Evolutionary conservation across 352 stramenopile genomes (phyloP).

Genomic region (Globisporangium spiculum): DNA sequence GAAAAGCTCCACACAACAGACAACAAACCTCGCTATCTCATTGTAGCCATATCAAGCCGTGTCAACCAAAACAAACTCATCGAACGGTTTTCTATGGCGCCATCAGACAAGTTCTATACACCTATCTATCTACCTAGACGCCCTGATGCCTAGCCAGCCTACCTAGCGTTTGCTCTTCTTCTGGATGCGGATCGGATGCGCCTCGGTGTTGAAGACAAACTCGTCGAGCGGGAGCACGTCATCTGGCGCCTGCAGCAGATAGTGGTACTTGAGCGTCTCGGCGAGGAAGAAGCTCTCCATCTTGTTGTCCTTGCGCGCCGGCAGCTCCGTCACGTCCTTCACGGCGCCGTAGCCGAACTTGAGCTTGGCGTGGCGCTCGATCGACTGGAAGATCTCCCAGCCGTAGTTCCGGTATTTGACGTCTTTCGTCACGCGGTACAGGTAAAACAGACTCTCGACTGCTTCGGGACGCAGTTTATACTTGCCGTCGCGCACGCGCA

Average conservation of each 20-base stretch:
- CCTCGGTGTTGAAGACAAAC: constrained; percentile 97
- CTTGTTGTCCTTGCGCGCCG: constrained; percentile 83
- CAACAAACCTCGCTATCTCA: not conserved
- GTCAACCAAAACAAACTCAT: not conserved
- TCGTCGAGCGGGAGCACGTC: constrained; percentile 89
- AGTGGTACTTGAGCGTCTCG: constrained; percentile 99
- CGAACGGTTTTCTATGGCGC: not conserved
- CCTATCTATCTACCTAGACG: constrained; percentile 1
- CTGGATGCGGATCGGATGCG: constrained; percentile 86
- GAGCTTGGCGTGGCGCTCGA: constrained; percentile 92
- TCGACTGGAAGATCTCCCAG: constrained; percentile 93
- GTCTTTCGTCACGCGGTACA: constrained; percentile 95
- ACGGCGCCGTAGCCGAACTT: constrained; percentile 86
- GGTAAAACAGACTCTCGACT: constrained; percentile 95
- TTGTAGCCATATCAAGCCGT: not conserved
- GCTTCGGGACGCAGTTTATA: constrained; percentile 96
- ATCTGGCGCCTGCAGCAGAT: constrained; percentile 89
- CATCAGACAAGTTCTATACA: constrained; percentile 1
- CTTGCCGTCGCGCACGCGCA: constrained; percentile 60
- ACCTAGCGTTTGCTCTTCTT: not conserved
- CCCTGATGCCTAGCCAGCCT: not conserved
- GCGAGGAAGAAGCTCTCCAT: constrained; percentile 99
- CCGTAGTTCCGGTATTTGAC: constrained; percentile 93
- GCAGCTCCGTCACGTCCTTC: constrained; percentile 44
- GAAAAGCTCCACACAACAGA: not conserved